Evolutionary conservation across 2,329 filamentous ascomycete genomes (phyloP).

Genomic region (Cercospora beticola): DNA sequence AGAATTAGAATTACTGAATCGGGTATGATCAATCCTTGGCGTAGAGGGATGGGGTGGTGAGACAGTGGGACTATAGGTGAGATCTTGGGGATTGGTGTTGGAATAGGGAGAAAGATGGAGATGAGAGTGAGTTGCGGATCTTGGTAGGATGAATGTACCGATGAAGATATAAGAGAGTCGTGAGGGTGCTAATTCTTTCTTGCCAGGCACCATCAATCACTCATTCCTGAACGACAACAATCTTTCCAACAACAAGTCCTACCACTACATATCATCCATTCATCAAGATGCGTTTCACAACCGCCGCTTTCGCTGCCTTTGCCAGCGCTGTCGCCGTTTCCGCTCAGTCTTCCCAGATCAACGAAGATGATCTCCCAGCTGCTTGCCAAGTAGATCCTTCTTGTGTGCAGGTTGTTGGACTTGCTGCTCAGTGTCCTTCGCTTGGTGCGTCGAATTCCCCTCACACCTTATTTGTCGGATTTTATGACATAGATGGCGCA

Average conservation of each 20-base stretch:
- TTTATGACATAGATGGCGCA: not conserved
- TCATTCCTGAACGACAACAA: not conserved
- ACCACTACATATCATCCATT: not conserved
- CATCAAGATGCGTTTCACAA: not conserved
- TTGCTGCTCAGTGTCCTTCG: not conserved
- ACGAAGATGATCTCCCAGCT: not conserved
- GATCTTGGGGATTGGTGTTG: too few species aligned
- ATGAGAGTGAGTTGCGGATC: not conserved
- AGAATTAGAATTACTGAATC: not conserved
- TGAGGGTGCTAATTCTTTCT: too few species aligned
- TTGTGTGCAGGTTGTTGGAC: not conserved
- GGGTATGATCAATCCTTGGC: not conserved
- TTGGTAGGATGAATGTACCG: not conserved
- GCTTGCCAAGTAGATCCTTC: not conserved
- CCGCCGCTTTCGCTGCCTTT: not conserved
- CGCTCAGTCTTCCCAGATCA: not conserved
- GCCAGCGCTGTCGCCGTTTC: not conserved
- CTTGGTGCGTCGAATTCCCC: not conserved
- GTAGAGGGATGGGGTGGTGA: not conserved
- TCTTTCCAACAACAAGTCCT: not conserved
- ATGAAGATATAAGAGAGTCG: not conserved
- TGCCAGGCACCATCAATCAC: not conserved
- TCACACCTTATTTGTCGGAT: too few species aligned
- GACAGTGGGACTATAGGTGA: not conserved
- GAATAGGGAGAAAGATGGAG: not conserved